Base-by-base conservation (phyloP, 306 rosid genomes). In the Psophocarpus tetragonolobus region DNA sequence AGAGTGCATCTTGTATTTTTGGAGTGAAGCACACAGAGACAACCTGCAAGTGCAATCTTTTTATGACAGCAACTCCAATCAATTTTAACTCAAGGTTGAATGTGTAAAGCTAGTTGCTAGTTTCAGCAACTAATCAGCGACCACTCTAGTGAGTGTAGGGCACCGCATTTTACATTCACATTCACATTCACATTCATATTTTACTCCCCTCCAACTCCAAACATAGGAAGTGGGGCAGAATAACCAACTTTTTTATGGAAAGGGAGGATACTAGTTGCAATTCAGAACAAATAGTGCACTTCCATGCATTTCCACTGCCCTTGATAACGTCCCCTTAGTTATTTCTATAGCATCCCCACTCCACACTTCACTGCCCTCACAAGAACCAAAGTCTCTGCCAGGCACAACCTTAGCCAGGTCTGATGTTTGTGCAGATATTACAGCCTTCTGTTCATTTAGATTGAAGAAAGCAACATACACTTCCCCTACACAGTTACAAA, bases 391-490 rank as follows among this genome's bases (percentile, higher is more conserved):
- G 68, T 74, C 75, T 57, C 78, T 68, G 39, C 70, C 84, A 0
- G 85, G 89, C 71, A 92, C 75, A 18, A 80, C 83, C 84, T 71
- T 88, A 29, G 71, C 86, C 73, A 90, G 48, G 84, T 92, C 88
- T 4, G 97, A 87, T 79, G 62, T 77, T 78, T 81, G 79, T 6
- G 82, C 86, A 8, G 90, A 83, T 57, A 90, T 84, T 21, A 85
- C 87, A 1, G 81, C 79, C 79, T 67, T 84, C 53, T 15, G 65
- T 15, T 86, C 75, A 80, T 80, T 81, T 78, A 90, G 88, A 80
- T 92, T 92, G 93, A 92, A 92, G 64, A 92, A 87, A 14, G 96
- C 96, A 39, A 92, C 80, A 76, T 92, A 90, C 61, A 90, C 44
- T 80, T 92, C 87, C 81, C 97, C 97, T 92, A 53, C 61, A 77